Evolutionary conservation across 2,329 filamentous ascomycete genomes (phyloP).

Genomic region (Nothophoma quercina): DNA sequence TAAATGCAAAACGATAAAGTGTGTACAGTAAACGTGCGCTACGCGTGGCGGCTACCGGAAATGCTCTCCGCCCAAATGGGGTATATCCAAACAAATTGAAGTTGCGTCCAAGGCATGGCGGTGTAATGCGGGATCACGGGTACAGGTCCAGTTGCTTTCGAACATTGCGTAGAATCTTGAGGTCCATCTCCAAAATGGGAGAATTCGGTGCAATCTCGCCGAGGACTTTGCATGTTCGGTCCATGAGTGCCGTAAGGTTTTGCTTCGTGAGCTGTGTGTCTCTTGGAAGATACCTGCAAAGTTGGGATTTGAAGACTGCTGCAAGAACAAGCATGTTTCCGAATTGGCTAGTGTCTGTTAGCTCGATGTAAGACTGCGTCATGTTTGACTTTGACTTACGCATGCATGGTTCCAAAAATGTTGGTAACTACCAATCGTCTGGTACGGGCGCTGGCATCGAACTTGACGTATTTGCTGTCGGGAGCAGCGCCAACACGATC

Average conservation of each 20-base stretch:
- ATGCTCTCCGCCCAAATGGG: constrained; percentile 9
- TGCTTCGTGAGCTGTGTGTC: constrained; percentile 34
- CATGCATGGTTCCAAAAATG: constrained; percentile 64
- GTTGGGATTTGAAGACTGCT: constrained; percentile 73
- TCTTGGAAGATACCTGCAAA: constrained; percentile 42
- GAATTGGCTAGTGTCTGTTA: constrained; percentile 75
- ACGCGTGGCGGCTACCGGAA: constrained; percentile 10
- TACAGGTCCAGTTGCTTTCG: constrained; percentile 29
- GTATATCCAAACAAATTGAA: constrained; percentile 18
- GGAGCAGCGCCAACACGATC: constrained; percentile 61
- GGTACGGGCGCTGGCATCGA: constrained; percentile 64
- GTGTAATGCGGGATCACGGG: constrained; percentile 3
- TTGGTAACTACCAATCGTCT: constrained; percentile 88
- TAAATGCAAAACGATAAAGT: constrained; percentile 20
- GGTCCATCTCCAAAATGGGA: constrained; percentile 76
- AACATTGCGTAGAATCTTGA: constrained; percentile 70
- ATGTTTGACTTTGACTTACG: constrained; percentile 28
- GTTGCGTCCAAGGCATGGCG: constrained; percentile 5
- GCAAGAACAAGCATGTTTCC: constrained; percentile 92
- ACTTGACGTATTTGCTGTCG: constrained; percentile 33
- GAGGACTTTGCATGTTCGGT: constrained; percentile 76
- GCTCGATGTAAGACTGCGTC: neutral
- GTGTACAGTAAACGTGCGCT: constrained; percentile 17
- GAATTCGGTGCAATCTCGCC: constrained; percentile 73
- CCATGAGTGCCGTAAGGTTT: constrained; percentile 37